Evolutionary conservation across 75 land plant genomes (phyloP).

Genomic region (Cunninghamia lanceolata): DNA sequence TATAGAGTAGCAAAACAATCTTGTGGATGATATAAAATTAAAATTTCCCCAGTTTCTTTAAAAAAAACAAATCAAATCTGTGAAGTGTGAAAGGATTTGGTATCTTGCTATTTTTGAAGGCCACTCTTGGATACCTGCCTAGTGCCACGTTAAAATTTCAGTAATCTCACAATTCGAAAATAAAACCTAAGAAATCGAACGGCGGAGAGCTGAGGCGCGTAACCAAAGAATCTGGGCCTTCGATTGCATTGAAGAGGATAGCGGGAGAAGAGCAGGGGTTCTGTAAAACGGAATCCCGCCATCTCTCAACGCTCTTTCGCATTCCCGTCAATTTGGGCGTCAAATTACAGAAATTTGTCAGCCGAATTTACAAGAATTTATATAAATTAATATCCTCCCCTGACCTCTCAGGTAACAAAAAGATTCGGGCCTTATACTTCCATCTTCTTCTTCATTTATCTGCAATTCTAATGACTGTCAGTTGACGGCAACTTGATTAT

Average conservation of each 20-base stretch:
- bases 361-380: neutral
- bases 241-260: neutral
- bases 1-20: too few relatives aligned
- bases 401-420: neutral
- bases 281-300: neutral
- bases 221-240: neutral
- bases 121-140: too few relatives aligned
- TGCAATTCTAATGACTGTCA: neutral
- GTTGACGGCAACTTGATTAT: neutral
- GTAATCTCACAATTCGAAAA: too few relatives aligned
- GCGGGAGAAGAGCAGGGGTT: constrained; percentile 3
- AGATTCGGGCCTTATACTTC: neutral
- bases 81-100: too few relatives aligned
- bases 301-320: neutral
- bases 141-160: neutral
- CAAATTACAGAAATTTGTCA: neutral
- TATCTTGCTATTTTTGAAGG: too few relatives aligned
- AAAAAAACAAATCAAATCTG: too few relatives aligned
- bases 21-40: too few relatives aligned
- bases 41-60: too few relatives aligned
- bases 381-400: neutral
- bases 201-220: neutral
- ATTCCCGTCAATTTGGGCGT: constrained; percentile 2
- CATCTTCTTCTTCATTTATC: neutral
- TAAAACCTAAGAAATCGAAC: neutral